These are phyloP conservation scores for Cystoderma amianthinum DNA, from an alignment of 768 basidiomycete genomes.

Conservation along the genomic window DNA sequence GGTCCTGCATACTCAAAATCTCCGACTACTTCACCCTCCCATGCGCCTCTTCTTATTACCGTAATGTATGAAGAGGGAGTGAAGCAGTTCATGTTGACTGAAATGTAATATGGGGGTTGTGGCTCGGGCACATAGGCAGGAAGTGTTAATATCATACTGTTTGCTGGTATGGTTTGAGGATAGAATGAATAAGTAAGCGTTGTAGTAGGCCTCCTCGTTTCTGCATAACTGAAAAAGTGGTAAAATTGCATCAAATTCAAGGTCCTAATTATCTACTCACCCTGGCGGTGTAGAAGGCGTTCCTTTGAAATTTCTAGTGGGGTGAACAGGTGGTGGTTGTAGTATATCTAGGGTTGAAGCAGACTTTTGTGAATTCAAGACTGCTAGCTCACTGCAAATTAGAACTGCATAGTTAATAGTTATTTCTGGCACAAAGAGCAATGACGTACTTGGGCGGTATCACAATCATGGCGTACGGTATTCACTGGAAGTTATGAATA, in stretches of 20 bases:
- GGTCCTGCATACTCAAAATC: constrained; percentile 35
- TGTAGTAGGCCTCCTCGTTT: constrained; percentile 3
- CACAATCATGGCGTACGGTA: no score
- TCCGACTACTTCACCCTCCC: constrained; percentile 35
- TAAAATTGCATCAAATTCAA: not conserved
- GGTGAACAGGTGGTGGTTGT: constrained; percentile 18
- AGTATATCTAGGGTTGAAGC: no score
- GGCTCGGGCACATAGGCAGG: constrained; percentile 18
- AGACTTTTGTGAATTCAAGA: no score
- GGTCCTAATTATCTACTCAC: no score
- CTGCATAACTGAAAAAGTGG: constrained; percentile 2
- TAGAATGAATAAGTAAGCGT: constrained; percentile 32
- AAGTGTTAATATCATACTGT: constrained; percentile 30
- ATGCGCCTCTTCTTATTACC: constrained; percentile 28
- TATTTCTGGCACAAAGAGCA: no score
- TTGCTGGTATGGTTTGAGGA: constrained; percentile 24
- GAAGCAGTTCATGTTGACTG: constrained; percentile 42
- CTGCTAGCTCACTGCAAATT: no score
- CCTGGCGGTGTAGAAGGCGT: constrained; percentile 18
- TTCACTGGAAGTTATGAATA: no score
- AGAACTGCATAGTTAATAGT: no score
- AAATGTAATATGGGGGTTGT: constrained; percentile 33
- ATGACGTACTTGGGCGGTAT: no score
- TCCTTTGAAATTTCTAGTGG: constrained; percentile 14
- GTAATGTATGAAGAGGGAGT: constrained; percentile 43